phyloP scores from a whole-genome alignment of 257 asterid species.

The Plantago major region DNA sequence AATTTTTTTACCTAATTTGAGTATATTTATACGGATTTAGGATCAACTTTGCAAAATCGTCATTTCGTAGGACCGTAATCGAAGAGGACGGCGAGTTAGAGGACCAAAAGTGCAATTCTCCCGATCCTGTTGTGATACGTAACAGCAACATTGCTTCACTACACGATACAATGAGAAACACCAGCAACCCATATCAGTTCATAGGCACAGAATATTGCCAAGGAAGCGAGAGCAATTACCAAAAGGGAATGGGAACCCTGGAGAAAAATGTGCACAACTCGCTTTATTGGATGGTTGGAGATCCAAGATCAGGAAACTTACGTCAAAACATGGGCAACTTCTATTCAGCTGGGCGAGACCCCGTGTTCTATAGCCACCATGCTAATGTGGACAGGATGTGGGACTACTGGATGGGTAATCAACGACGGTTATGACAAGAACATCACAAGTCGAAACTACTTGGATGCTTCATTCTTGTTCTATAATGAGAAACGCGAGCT shows the following conservation, averaged over 20 bases:
- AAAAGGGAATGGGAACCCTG: slow-evolving; percentile 21
- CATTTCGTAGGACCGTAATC: no score
- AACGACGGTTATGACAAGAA: slow-evolving; percentile 1
- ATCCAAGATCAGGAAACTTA: slow-evolving; percentile 6
- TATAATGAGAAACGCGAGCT: slow-evolving; percentile 23
- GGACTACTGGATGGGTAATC: slow-evolving; percentile 15
- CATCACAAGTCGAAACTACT: slow-evolving; percentile 14
- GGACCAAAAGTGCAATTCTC: no score
- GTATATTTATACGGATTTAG: no score
- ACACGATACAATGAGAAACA: slow-evolving; percentile 31
- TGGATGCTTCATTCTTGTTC: slow-evolving; percentile 21
- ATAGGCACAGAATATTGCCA: slow-evolving; percentile 26
- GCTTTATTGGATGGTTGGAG: slow-evolving; percentile 27
- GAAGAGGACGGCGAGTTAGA: no score
- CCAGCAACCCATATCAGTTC: slow-evolving; percentile 20
- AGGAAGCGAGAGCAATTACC: slow-evolving; percentile 1
- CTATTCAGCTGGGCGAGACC: no score
- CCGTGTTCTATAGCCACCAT: slow-evolving; percentile 31
- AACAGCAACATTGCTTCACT: slow-evolving; percentile 25
- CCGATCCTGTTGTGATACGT: no score
- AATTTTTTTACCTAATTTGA: no score
- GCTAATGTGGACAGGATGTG: slow-evolving; percentile 30
- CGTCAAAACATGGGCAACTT: slow-evolving; percentile 28
- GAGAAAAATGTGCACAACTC: slow-evolving; percentile 36
- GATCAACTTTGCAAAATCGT: no score